Evolutionary conservation across 2,329 filamentous ascomycete genomes (phyloP), one percentile per base, ranked within the genome.

Genomic region (Aureobasidium melanogenum): DNA sequence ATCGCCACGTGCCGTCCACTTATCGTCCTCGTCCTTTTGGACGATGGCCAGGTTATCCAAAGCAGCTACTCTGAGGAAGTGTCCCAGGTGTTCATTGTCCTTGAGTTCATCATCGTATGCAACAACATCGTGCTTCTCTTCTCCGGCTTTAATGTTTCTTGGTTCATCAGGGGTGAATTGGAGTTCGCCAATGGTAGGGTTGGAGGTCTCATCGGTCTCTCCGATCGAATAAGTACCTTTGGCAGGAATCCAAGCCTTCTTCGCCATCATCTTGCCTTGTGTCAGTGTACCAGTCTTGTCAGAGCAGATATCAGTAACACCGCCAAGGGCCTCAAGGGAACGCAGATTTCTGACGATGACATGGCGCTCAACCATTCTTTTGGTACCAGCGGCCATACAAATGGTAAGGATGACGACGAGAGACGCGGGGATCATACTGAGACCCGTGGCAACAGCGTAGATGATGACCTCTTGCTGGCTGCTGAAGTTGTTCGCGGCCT

Each of bases 241-340:
- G 1, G 77, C 78, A 2, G 83, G 84, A 47, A 86, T 78, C 84
- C 84, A 87, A 19, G 80, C 82, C 62, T 82, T 80, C 67, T 81
- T 82, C 4, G 80, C 82, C 7, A 87, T 79, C 85, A 87, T 88
- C 66, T 84, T 84, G 30, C 84, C 73, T 65, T 74, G 70, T 1
- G 72, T 74, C n/a, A 74, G 73, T 6, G 85, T 88, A 41, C 85
- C 84, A 1, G 85, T 88, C 75, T 88, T 88, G 76, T 88, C 85
- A 38, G 84, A 87, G 73, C 85, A 88, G 62, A 88, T 86, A 30
- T 60, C 63, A 64, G 83, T 85, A 34, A 86, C 82, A 60, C 80
- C 83, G 47, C 85, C 85, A 0, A 87, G 76, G 9, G 84, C 84
- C 71, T 87, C 86, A 17, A 88, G 79, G 2, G 84, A 83, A 5